phyloP scores from a whole-genome alignment of 129 eudicot species.

The Tanacetum coccineum region DNA sequence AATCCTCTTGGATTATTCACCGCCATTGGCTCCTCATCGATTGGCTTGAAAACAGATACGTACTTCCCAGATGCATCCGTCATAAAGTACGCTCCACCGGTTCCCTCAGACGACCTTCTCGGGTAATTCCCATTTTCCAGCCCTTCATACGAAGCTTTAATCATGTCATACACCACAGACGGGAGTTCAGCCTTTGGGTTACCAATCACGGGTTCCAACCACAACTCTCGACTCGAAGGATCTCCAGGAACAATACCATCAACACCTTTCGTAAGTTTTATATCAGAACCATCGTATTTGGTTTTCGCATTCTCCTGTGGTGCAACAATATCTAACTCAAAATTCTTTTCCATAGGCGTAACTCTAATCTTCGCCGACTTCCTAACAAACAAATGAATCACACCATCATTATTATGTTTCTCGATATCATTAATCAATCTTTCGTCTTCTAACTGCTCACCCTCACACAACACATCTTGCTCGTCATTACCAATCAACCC shows the following conservation, averaged over 20 bases:
- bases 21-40: constrained; percentile 86
- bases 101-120: constrained; percentile 60
- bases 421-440: constrained; percentile 44
- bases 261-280: constrained; percentile 10
- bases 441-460: constrained; percentile 56
- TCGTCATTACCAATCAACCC: constrained; percentile 37
- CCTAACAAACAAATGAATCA: constrained; percentile 60
- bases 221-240: constrained; percentile 23
- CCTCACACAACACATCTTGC: constrained; percentile 52
- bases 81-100: constrained; percentile 79
- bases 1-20: constrained; percentile 64
- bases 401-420: constrained; percentile 43
- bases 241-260: constrained; percentile 21
- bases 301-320: constrained; percentile 13
- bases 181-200: constrained; percentile 55
- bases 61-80: constrained; percentile 53
- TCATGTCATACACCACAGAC: constrained; percentile 38
- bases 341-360: constrained; percentile 44
- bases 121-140: constrained; percentile 47
- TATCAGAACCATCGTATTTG: constrained; percentile 16
- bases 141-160: constrained; percentile 45
- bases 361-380: constrained; percentile 54
- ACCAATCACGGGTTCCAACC: constrained; percentile 57
- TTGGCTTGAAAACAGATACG: constrained; percentile 72
- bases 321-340: constrained; percentile 56